Evolutionary conservation across 176 grass and related monocot species (phyloP).

Genomic region (Chloris gayana): DNA sequence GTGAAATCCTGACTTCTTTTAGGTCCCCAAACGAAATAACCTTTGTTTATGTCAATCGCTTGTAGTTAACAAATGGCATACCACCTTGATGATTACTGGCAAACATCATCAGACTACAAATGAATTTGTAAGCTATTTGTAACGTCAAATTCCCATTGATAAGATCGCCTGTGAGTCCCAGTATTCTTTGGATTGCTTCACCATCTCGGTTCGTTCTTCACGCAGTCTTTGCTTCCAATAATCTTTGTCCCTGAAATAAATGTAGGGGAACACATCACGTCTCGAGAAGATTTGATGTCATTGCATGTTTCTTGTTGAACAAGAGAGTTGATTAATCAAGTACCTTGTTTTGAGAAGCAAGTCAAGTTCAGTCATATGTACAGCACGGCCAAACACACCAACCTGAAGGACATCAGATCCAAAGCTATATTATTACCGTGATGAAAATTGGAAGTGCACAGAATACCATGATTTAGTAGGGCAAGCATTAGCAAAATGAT

Average conservation of each 20-base stretch:
- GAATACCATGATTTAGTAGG: neutral
- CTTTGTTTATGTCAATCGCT: neutral
- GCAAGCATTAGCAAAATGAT: neutral
- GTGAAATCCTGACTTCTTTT: neutral
- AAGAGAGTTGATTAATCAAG: neutral
- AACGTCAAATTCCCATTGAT: constrained; percentile 49
- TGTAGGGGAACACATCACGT: constrained; percentile 1
- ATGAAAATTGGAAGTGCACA: neutral
- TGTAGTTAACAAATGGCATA: constrained; percentile 10
- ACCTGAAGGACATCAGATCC: constrained; percentile 29
- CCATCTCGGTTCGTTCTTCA: constrained; percentile 55
- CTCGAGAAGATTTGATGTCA: neutral
- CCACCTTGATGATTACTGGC: constrained; percentile 30
- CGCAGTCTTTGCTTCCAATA: constrained; percentile 58
- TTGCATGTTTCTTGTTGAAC: neutral
- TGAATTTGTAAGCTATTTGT: neutral
- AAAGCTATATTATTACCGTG: neutral
- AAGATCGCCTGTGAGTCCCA: constrained; percentile 69
- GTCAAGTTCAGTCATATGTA: constrained; percentile 74
- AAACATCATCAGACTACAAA: constrained; percentile 9
- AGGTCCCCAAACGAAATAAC: constrained; percentile 6
- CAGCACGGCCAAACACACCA: constrained; percentile 51
- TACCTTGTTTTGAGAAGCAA: constrained; percentile 63
- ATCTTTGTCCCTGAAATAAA: constrained; percentile 53
- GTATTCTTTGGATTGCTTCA: constrained; percentile 82